These are phyloP conservation scores for Ascochyta koolunga DNA, from an alignment of 2,329 filamentous ascomycete genomes.

Conservation along the genomic window DNA sequence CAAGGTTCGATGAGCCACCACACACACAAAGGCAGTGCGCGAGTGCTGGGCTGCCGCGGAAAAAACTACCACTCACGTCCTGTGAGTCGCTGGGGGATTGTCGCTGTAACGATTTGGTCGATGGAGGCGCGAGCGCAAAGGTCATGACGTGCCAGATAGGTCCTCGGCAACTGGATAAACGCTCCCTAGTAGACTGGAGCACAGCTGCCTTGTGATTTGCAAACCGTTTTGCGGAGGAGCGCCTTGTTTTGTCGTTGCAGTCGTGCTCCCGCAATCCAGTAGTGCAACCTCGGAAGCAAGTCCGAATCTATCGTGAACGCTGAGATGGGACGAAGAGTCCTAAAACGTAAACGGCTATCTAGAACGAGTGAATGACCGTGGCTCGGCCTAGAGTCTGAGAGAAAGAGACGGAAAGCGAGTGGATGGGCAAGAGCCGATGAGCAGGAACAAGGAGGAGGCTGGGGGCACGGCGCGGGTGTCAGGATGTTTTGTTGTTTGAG, in stretches of 20 bases:
- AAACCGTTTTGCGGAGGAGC: constrained; percentile 18
- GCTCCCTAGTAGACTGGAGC: constrained; percentile 6
- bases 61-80: not conserved
- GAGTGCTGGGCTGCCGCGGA: not conserved
- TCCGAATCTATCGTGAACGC: constrained; percentile 16
- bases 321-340: constrained; percentile 2
- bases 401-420: constrained; percentile 33
- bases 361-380: constrained; percentile 9
- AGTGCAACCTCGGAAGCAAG: constrained; percentile 18
- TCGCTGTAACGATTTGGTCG: not conserved
- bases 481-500: constrained; percentile 32
- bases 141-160: constrained; percentile 13
- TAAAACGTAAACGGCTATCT: constrained; percentile 3
- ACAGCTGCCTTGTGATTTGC: constrained; percentile 18
- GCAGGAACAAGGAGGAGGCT: constrained; percentile 21
- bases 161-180: not conserved
- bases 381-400: constrained; percentile 12
- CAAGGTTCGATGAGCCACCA: constrained; percentile 2
- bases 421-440: constrained; percentile 22
- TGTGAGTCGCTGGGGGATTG: constrained; percentile 1
- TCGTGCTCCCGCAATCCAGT: constrained; percentile 20
- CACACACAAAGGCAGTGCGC: not conserved
- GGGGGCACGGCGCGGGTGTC: constrained; percentile 24
- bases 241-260: constrained; percentile 14
- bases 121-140: not conserved